Conservation (phyloP, 1,284 basidiomycete genomes). For the Ustilago esculenta region DNA sequence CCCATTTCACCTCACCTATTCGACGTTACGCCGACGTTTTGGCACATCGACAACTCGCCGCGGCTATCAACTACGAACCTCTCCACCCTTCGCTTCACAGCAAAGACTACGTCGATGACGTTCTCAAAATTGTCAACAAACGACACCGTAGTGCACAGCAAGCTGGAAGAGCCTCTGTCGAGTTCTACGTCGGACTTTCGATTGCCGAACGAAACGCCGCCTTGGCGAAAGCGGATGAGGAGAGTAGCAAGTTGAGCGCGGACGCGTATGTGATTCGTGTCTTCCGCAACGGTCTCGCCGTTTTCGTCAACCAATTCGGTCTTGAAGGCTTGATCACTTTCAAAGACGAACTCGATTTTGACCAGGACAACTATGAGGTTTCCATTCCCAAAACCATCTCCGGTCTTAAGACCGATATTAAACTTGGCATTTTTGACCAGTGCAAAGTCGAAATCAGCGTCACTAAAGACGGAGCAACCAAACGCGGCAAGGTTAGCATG, state of each 20-base stretch:
- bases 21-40: conserved; percentile 77
- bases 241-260: conserved; percentile 40
- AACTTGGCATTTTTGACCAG: conserved; percentile 80
- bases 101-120: conserved; percentile 86
- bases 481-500: conserved; percentile 92
- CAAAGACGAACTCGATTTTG: conserved; percentile 85
- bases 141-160: conserved; percentile 96
- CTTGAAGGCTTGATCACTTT: conserved; percentile 94
- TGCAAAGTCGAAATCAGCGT: conserved; percentile 88
- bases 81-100: conserved; percentile 88
- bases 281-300: conserved; percentile 92
- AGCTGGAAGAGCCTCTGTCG: conserved; percentile 92
- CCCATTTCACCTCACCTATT: conserved; percentile 81
- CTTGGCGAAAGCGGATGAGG: conserved; percentile 44
- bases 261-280: conserved; percentile 89
- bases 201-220: conserved; percentile 71
- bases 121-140: conserved; percentile 87
- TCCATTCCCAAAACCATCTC: conserved; percentile 72
- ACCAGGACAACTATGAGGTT: conserved; percentile 88
- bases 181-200: conserved; percentile 95
- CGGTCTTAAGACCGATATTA: conserved; percentile 46
- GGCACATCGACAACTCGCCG: conserved; percentile 90
- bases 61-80: conserved; percentile 84
- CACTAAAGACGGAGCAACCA: conserved; percentile 93
- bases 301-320: conserved; percentile 93